Conservation (phyloP, 2,329 filamentous ascomycete species). For the Cladosporium sp. region DNA sequence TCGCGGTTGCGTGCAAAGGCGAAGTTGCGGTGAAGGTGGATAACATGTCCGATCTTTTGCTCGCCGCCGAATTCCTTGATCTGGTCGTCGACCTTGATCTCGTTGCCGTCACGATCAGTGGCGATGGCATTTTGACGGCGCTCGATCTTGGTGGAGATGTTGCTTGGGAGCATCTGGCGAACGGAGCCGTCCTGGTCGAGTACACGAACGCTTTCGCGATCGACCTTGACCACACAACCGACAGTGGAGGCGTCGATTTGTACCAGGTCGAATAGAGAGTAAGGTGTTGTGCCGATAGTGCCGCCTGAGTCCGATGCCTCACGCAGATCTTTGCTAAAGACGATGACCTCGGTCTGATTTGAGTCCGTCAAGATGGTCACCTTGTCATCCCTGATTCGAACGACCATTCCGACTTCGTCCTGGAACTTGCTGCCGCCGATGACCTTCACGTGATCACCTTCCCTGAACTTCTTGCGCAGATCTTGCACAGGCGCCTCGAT, state of each 20-base stretch:
- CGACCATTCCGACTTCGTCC: conserved; percentile 95
- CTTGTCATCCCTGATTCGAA: conserved; percentile 85
- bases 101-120: conserved; percentile 86
- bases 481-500: conserved; percentile 93
- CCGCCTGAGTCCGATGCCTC: conserved; percentile 91
- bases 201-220: conserved; percentile 84
- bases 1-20: conserved; percentile 85
- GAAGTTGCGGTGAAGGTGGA: conserved; percentile 91
- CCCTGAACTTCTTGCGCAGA: conserved; percentile 84
- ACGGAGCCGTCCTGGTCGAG: conserved; percentile 86
- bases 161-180: conserved; percentile 80
- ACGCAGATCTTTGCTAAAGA: conserved; percentile 95
- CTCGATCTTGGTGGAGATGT: conserved; percentile 85
- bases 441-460: conserved; percentile 97
- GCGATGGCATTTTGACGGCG: conserved; percentile 76
- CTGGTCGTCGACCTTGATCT: conserved; percentile 87
- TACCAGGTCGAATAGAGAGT: conserved; percentile 87
- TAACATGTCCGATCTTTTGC: conserved; percentile 78
- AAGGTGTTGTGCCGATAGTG: conserved; percentile 79
- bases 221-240: conserved; percentile 89
- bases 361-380: conserved; percentile 93
- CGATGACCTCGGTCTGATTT: conserved; percentile 88
- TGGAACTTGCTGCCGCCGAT: conserved; percentile 92
- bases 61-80: conserved; percentile 89
- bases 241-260: conserved; percentile 92